Conservation (phyloP, 2,329 filamentous ascomycete genomes). For the Phialemoniopsis sp. region DNA sequence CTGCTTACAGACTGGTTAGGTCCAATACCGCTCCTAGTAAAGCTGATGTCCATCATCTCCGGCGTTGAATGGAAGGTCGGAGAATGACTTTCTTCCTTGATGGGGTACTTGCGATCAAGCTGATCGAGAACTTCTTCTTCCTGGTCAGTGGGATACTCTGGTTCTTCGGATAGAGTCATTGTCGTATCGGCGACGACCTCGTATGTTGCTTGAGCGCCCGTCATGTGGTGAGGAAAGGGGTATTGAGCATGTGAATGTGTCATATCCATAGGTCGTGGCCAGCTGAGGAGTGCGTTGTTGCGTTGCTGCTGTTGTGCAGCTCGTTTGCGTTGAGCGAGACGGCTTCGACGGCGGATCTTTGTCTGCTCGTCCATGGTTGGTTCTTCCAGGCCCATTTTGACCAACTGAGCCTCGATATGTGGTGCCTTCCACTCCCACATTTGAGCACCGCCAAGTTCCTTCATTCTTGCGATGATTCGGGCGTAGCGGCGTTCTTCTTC, state of each 20-base stretch:
- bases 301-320: constrained; percentile 2
- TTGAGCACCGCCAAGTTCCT: constrained; percentile 45
- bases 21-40: constrained; percentile 2
- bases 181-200: not conserved
- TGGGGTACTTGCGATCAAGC: constrained; percentile 11
- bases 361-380: constrained; percentile 33
- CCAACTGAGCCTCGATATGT: constrained; percentile 46
- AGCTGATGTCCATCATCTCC: constrained; percentile 12
- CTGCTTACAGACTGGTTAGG: constrained; percentile 4
- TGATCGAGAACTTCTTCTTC: constrained; percentile 9
- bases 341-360: constrained; percentile 36
- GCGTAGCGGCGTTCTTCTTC: constrained; percentile 39
- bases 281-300: not conserved
- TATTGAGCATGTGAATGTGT: constrained; percentile 2
- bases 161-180: not conserved
- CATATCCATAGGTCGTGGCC: not conserved
- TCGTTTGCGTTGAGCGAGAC: constrained; percentile 18
- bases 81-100: constrained; percentile 1
- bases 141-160: constrained; percentile 5
- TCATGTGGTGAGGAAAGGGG: not conserved
- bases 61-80: constrained; percentile 7
- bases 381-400: constrained; percentile 42
- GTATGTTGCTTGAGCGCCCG: not conserved
- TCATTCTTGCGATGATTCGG: constrained; percentile 36
- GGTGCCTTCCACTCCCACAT: constrained; percentile 44